Evolutionary conservation across 345 rosid species (phyloP).

Genomic region (Cochlearia excelsa): DNA sequence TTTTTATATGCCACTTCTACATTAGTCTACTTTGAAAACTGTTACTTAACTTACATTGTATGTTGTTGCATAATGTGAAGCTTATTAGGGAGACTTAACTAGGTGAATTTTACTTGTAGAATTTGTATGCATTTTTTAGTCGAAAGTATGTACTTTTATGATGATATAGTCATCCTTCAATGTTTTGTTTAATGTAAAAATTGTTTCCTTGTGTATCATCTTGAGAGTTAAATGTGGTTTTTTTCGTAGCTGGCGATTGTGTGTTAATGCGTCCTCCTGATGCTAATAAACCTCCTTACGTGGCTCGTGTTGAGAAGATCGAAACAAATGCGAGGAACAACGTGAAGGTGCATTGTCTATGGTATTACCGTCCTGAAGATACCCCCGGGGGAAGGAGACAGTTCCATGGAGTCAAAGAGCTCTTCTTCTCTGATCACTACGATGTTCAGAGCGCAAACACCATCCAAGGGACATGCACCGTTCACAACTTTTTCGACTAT

Average conservation of each 20-base stretch:
- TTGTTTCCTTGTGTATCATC: background rate
- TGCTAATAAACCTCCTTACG: conserved; percentile 68
- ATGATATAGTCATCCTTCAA: too few relatives aligned
- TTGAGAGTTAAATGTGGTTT: conserved; percentile 4
- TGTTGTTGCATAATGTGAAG: too few relatives aligned
- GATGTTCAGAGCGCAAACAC: conserved; percentile 82
- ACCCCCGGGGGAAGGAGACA: conserved; percentile 78
- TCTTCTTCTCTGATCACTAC: conserved; percentile 77
- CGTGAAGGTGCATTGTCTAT: conserved; percentile 67
- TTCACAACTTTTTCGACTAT: conserved; percentile 73
- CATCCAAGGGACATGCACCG: conserved; percentile 79
- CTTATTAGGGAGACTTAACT: too few relatives aligned
- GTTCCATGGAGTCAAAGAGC: conserved; percentile 90
- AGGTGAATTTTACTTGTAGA: too few relatives aligned
- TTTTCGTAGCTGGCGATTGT: conserved; percentile 64
- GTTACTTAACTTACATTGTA: too few relatives aligned
- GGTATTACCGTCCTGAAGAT: conserved; percentile 93
- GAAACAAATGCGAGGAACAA: conserved; percentile 65
- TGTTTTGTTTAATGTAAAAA: too few relatives aligned
- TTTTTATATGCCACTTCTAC: conserved; percentile 1
- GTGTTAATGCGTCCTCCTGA: conserved; percentile 85
- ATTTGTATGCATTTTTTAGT: too few relatives aligned
- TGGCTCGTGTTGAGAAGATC: conserved; percentile 76
- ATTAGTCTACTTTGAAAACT: background rate
- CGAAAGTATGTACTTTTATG: too few relatives aligned